Percentiles rank a stretch among this genome's conserved stretches.
Conservation (phyloP, 2,329 filamentous ascomycete species). For the Cadophora gregata region DNA sequence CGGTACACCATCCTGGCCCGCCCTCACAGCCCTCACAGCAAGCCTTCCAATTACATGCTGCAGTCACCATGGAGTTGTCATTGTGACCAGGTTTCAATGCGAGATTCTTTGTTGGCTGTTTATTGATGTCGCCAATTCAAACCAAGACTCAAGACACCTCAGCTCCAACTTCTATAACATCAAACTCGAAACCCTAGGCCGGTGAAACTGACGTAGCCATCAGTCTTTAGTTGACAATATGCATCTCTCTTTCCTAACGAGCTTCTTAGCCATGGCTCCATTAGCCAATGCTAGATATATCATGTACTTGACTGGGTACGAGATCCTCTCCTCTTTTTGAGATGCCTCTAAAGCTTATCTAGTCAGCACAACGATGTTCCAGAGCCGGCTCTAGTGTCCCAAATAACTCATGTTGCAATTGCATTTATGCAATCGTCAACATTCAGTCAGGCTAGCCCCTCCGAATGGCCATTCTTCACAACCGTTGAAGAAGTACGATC, state of each 20-base stretch:
- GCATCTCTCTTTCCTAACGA: neutral
- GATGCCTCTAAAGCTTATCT: slow-evolving; percentile 7
- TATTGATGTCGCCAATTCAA: too few species aligned
- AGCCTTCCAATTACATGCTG: too few species aligned
- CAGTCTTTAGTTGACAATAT: neutral
- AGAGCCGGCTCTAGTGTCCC: slow-evolving; percentile 39
- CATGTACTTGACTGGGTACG: slow-evolving; percentile 40
- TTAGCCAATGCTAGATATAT: slow-evolving; percentile 36
- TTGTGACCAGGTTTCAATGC: too few species aligned
- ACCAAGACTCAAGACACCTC: too few species aligned
- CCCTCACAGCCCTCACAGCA: too few species aligned
- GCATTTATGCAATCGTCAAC: slow-evolving; percentile 61
- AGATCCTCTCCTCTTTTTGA: neutral
- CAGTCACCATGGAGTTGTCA: too few species aligned
- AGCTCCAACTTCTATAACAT: too few species aligned
- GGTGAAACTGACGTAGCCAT: neutral
- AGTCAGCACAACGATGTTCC: slow-evolving; percentile 46
- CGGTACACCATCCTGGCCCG: too few species aligned
- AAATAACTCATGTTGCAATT: slow-evolving; percentile 62
- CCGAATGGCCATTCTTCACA: slow-evolving; percentile 59
- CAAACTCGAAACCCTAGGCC: too few species aligned
- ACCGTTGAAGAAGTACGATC: slow-evolving; percentile 54
- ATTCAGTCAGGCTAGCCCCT: slow-evolving; percentile 53
- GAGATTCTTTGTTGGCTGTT: too few species aligned
- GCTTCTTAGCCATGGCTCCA: slow-evolving; percentile 11